Conservation (phyloP, 208 protist species). For the Leishmania martiniquensis region DNA sequence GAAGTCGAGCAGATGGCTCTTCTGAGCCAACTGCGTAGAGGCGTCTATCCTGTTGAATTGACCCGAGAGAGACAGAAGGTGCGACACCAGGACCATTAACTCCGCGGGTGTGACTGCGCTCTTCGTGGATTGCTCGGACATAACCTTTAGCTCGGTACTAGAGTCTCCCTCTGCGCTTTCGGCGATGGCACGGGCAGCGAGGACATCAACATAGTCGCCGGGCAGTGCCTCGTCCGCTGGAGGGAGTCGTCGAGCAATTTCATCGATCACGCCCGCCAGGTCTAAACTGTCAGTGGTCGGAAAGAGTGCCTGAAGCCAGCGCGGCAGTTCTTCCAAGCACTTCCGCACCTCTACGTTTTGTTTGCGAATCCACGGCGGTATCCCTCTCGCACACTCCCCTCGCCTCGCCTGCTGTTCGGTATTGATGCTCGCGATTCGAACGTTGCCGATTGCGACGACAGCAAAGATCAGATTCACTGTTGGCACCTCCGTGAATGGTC, state of each 20-base stretch:
- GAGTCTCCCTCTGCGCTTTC: background rate
- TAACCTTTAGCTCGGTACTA: background rate
- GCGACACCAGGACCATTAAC: constrained; percentile 19
- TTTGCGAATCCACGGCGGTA: background rate
- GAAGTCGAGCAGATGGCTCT: background rate
- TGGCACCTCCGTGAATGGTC: constrained; percentile 1
- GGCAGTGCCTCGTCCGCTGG: constrained; percentile 14
- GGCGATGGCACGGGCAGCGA: background rate
- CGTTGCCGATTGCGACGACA: background rate
- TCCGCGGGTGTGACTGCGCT: constrained; percentile 17
- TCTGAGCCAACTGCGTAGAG: background rate
- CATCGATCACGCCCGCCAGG: constrained; percentile 8
- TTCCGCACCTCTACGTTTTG: constrained; percentile 5
- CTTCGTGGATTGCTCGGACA: background rate
- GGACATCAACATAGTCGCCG: constrained; percentile 25
- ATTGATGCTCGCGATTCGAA: background rate
- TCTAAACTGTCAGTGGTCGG: background rate
- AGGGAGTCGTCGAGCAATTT: constrained; percentile 26
- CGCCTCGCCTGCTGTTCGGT: background rate
- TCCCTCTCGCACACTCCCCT: too few relatives aligned
- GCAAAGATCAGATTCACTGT: constrained; percentile 1
- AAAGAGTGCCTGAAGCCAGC: constrained; percentile 6
- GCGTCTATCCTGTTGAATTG: background rate
- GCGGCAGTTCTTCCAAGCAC: constrained; percentile 14
- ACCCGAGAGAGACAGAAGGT: background rate